Conservation (phyloP, 306 rosid species). For the Hippophae rhamnoides region DNA sequence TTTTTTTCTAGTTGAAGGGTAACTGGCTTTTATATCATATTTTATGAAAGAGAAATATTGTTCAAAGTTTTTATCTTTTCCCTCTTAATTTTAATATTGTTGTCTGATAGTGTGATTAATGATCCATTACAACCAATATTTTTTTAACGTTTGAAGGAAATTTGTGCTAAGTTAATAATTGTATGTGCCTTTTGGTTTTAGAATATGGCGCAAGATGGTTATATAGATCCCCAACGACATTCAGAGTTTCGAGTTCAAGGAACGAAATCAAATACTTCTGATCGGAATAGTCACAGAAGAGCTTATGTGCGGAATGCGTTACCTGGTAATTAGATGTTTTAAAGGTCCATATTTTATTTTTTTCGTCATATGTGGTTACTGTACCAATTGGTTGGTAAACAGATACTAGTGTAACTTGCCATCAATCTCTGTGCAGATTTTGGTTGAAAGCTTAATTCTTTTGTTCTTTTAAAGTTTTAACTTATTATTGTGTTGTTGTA, state of each 20-base stretch:
- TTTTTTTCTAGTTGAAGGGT: too few species aligned
- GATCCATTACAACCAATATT: too few species aligned
- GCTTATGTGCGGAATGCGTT: conserved; percentile 46
- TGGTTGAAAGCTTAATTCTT: too few species aligned
- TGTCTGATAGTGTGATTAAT: background rate
- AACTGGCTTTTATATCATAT: too few species aligned
- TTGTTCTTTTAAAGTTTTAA: too few species aligned
- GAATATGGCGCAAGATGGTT: conserved; percentile 38
- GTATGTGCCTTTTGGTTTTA: conserved; percentile 34
- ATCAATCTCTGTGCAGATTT: too few species aligned
- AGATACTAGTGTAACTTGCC: background rate
- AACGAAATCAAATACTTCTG: conserved; percentile 40
- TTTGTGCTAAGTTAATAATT: background rate
- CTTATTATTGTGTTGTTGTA: too few species aligned
- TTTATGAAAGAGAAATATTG: too few species aligned
- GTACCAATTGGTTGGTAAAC: background rate
- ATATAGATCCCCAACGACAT: conserved; percentile 37
- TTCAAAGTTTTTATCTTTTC: background rate
- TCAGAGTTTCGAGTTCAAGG: conserved; percentile 52
- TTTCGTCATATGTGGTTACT: background rate
- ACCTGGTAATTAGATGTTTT: conserved; percentile 39
- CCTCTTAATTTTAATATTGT: background rate
- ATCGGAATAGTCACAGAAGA: conserved; percentile 49
- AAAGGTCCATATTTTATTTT: background rate
- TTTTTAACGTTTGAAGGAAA: background rate